A percentile compares a stretch with the other conserved stretches of the same genome.
phyloP scores from a whole-genome alignment of 345 rosid species.

The Nasturtium officinale region DNA sequence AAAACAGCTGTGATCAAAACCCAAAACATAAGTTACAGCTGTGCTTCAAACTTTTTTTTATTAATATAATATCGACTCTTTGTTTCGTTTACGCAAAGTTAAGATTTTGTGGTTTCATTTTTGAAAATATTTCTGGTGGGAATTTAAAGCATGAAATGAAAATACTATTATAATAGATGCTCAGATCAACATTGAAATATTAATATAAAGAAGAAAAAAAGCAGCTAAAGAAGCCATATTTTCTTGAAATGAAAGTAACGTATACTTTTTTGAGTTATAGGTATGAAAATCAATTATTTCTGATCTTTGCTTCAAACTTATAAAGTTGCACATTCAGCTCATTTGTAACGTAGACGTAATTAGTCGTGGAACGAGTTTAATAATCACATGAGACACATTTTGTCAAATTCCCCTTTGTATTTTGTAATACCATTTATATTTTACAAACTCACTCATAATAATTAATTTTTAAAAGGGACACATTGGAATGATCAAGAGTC shows the following conservation, averaged over 20 bases:
- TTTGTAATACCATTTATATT: neutral
- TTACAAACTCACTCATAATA: neutral
- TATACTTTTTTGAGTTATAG: neutral
- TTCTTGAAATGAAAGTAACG: constrained; percentile 6
- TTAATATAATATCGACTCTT: constrained; percentile 10
- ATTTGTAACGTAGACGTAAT: neutral
- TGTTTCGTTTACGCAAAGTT: constrained; percentile 36
- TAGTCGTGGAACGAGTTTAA: neutral
- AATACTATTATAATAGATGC: constrained; percentile 1
- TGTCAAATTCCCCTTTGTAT: no score
- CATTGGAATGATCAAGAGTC: constrained; percentile 29
- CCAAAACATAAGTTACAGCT: neutral
- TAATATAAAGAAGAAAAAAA: no score
- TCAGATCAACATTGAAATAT: constrained; percentile 12
- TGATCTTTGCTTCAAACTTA: constrained; percentile 11
- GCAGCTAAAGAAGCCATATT: neutral
- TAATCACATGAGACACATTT: neutral
- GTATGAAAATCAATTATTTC: neutral
- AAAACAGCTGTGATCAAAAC: constrained; percentile 10
- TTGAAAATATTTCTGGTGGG: neutral
- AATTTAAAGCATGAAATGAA: neutral
- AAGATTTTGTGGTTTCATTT: neutral
- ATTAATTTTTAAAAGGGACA: no score
- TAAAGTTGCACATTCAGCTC: constrained; percentile 17
- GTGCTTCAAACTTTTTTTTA: constrained; percentile 8